Evolutionary conservation across 2,329 filamentous ascomycete species (phyloP), one percentile per base, ranked within the genome.

Genomic region (Xylaria sp.): DNA sequence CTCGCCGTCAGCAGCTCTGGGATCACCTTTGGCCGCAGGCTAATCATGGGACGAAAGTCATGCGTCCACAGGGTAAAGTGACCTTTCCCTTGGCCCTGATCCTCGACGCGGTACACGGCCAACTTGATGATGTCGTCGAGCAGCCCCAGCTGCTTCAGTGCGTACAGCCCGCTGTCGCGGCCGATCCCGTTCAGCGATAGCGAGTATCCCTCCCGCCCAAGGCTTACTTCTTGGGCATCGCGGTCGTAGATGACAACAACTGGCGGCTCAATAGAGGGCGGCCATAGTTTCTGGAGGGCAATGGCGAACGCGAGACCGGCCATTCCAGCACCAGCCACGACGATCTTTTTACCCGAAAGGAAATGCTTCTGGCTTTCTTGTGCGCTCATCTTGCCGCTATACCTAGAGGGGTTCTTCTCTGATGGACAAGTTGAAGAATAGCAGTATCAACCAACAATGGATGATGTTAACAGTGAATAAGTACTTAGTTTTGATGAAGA

Each of bases 271-370:
- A 75, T 58, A 0, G 65, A 61, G 1, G 76, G 68, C n/a, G 77
- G 68, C 81, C 82, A 85, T 3, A 80, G 76, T 59, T 80, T 81
- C 41, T 76, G 77, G 9, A 85, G 74, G 15, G 81, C 78, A 58
- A 80, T 74, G 32, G 78, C 80, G 64, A 86, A 85, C 7, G 82
- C 75, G 12, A 82, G 78, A 4, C 84, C 83, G 10, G 82, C 80
- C 25, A 85, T 77, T 34, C 84, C 84, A 23, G 77, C 82, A 5
- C 84, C 84, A 3, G 81, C 78, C 9, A 86, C 75, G 25, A 84
- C 76, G 62, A 85, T 82, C 44, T 77, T 81, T 72, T 84, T 84
- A 15, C 79, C 78, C 5, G 78, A 74, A 34, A 67, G 63, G 32
- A 70, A 71, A 54, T 70, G 62, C 6, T 3, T 25, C 18, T 41